phyloP scores from a whole-genome alignment of 1,284 basidiomycete genomes.

The Schizophyllum commune region DNA sequence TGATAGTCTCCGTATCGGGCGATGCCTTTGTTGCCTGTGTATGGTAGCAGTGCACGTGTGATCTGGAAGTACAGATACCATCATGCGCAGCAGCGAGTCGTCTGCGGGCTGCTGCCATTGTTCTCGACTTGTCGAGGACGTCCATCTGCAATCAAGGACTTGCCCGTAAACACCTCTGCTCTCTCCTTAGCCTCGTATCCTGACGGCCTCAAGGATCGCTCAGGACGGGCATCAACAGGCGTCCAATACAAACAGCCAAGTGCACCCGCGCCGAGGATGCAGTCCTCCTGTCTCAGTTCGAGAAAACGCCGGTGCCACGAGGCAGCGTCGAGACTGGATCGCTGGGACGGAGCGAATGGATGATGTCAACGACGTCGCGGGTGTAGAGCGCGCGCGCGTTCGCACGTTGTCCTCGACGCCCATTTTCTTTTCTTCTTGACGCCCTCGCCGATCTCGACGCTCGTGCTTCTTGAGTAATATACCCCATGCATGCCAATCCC shows the following conservation, averaged over 20 bases:
- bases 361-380: neutral
- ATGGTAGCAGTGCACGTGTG: neutral
- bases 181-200: no score
- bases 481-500: neutral
- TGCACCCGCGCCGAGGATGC: no score
- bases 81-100: constrained; percentile 2
- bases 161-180: neutral
- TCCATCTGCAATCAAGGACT: neutral
- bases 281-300: no score
- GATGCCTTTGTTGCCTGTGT: neutral
- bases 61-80: neutral
- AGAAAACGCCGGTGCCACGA: neutral
- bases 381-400: neutral
- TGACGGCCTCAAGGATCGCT: no score
- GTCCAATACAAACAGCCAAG: no score
- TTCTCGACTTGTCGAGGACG: neutral
- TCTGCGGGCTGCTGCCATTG: neutral
- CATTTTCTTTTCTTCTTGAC: no score
- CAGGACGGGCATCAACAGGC: no score
- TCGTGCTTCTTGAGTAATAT: neutral
- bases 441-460: neutral
- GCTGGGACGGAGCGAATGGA: neutral
- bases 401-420: neutral
- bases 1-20: neutral
- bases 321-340: neutral